Percentiles rank a stretch among this genome's conserved stretches.
These are phyloP conservation scores for Davidsoniella eucalypti DNA, from an alignment of 2,329 filamentous ascomycete genomes.

Conservation along the genomic window DNA sequence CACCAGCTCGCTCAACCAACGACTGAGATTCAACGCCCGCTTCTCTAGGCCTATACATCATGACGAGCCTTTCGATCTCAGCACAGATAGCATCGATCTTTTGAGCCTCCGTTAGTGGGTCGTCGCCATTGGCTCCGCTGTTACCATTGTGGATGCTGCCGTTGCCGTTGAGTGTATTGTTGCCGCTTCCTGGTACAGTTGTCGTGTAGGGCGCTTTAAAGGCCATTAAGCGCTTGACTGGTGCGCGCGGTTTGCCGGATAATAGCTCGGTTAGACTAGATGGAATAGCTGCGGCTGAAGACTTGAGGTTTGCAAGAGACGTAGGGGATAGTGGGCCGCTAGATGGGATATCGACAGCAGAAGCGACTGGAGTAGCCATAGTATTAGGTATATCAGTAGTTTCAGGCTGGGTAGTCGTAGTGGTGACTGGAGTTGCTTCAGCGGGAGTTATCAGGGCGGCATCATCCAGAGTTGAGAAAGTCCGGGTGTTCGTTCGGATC, in stretches of 20 bases:
- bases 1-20: slow-evolving; percentile 44
- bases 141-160: slow-evolving; percentile 19
- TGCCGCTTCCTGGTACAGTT: slow-evolving; percentile 38
- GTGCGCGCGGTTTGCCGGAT: slow-evolving; percentile 21
- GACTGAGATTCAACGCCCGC: slow-evolving; percentile 27
- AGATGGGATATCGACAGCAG: not conserved
- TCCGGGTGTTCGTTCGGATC: slow-evolving; percentile 70
- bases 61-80: slow-evolving; percentile 56
- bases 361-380: not conserved
- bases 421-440: not conserved
- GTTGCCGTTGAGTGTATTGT: slow-evolving; percentile 15
- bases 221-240: slow-evolving; percentile 28
- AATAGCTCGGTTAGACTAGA: slow-evolving; percentile 27
- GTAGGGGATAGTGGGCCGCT: not conserved
- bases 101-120: slow-evolving; percentile 35
- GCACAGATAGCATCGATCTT: slow-evolving; percentile 49
- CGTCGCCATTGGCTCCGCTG: slow-evolving; percentile 24
- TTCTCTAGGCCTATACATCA: slow-evolving; percentile 26
- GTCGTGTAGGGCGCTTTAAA: slow-evolving; percentile 39
- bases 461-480: slow-evolving; percentile 37
- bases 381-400: not conserved
- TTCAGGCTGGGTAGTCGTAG: not conserved
- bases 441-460: not conserved
- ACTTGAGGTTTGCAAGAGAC: not conserved
- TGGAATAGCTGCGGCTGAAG: slow-evolving; percentile 16